Percentiles rank a stretch among this genome's conserved stretches.
phyloP scores from a whole-genome alignment of 345 rosid genomes.

The Clausena lansium region DNA sequence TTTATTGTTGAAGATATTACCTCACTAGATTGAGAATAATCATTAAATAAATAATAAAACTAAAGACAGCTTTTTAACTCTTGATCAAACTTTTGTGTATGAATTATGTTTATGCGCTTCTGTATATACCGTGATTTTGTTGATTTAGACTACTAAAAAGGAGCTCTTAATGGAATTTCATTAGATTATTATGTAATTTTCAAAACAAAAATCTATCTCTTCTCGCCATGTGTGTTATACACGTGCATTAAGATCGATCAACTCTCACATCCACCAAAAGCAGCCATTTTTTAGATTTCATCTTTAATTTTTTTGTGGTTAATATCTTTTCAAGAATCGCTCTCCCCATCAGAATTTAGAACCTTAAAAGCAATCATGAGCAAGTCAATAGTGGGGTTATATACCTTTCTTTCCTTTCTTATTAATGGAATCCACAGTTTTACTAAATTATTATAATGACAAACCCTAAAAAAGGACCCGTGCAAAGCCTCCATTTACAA shows the following conservation, averaged over 20 bases:
- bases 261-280: neutral
- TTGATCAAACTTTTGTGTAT: no score
- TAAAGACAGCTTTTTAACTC: no score
- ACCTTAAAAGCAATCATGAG: constrained; percentile 23
- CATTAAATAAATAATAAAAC: no score
- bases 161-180: no score
- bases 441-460: neutral
- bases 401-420: neutral
- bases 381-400: constrained; percentile 25
- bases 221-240: neutral
- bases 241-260: neutral
- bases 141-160: no score
- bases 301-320: constrained; percentile 6
- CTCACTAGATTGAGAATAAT: no score
- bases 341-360: neutral
- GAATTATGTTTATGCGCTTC: no score
- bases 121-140: no score
- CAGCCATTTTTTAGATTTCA: constrained; percentile 13
- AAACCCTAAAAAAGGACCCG: constrained; percentile 11
- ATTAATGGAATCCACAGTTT: constrained; percentile 3
- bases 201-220: neutral
- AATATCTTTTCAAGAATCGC: constrained; percentile 8
- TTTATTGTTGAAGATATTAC: no score
- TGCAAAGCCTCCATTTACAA: constrained; percentile 9
- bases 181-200: no score